Percentiles rank a stretch among this genome's conserved stretches.
These are phyloP conservation scores for Samsoniella hepiali DNA, from an alignment of 2,329 filamentous ascomycete genomes.

Conservation along the genomic window DNA sequence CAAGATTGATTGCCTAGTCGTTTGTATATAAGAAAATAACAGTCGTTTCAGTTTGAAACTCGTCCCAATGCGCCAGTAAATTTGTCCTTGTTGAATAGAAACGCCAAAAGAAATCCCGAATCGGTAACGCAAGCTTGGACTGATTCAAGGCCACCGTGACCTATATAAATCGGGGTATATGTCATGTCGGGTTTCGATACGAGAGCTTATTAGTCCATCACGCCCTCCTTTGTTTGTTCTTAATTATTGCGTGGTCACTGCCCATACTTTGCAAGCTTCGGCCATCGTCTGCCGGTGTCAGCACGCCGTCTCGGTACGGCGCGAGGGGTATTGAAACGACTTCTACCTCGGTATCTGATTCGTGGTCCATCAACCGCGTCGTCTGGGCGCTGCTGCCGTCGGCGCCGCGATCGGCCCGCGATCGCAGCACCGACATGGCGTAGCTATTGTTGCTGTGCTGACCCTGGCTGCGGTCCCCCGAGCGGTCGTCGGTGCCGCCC, in stretches of 20 bases:
- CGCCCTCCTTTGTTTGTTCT: not conserved
- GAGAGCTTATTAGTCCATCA: not conserved
- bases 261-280: conserved; percentile 20
- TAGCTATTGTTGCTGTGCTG: conserved; percentile 8
- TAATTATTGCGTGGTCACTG: conserved; percentile 21
- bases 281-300: conserved; percentile 12
- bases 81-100: not conserved
- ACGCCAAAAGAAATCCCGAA: not conserved
- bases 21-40: not conserved
- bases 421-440: conserved; percentile 18
- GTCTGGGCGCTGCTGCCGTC: not conserved
- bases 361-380: conserved; percentile 4
- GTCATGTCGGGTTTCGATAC: not conserved
- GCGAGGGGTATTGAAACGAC: not conserved
- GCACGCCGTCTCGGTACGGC: not conserved
- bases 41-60: not conserved
- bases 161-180: not conserved
- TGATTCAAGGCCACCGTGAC: not conserved
- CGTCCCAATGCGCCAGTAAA: not conserved
- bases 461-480: conserved; percentile 1
- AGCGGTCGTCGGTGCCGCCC: conserved; percentile 10
- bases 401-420: not conserved
- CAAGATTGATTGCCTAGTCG: not conserved
- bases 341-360: conserved; percentile 13
- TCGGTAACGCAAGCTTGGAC: not conserved